Evolutionary conservation across 139 green algal species (phyloP), one percentile per base, ranked within the genome.

Genomic region (Ettlia oleoabundans): DNA sequence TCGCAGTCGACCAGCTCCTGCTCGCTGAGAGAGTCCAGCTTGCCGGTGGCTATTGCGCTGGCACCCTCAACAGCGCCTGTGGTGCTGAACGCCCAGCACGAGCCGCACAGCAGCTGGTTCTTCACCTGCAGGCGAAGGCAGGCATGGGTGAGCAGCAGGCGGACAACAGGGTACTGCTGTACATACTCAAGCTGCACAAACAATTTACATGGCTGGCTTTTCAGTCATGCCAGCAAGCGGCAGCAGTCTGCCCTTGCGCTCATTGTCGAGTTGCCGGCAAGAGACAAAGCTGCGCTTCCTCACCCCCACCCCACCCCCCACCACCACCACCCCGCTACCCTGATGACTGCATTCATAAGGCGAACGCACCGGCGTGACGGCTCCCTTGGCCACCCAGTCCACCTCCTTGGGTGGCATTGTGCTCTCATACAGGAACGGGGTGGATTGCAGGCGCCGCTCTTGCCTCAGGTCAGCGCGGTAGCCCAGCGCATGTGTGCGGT

Each of bases 1-100:
- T 97, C 93, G 85, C 96, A 99, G 83, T 98, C 96, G 0, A 99
- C 86, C 26, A 99, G 92, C 91, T 97, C 92, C 64, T 82, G 97
- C 88, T 99, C 97, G 24, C 88, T 95, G 15, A 99, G 89, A 0
- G 89, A 89, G 3, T 95, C 74, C 6, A 98, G 88, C 83, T 96
- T 81, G 28, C 91, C 92, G 26, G 91, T 98, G 28, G 89, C 82
- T 64, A 99, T 95, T 30, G 88, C 84, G 80, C 96, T 97, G 81
- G 94, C 90, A 63, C 97, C 97, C 88, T 99, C 97, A 7, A 99
- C 87, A 3, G 91, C 81, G 64, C 96, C 96, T 5, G 92, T 98
- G 18, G 96, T 95, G 19, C 92, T 95, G 83, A 99, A 99, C 3
- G 96, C 95, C 96, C 96, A 99, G 93, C 96, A 99, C 1, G 86